Conservation (phyloP, 1,139 yeast genomes). For the Geotrichum klebahnii region DNA sequence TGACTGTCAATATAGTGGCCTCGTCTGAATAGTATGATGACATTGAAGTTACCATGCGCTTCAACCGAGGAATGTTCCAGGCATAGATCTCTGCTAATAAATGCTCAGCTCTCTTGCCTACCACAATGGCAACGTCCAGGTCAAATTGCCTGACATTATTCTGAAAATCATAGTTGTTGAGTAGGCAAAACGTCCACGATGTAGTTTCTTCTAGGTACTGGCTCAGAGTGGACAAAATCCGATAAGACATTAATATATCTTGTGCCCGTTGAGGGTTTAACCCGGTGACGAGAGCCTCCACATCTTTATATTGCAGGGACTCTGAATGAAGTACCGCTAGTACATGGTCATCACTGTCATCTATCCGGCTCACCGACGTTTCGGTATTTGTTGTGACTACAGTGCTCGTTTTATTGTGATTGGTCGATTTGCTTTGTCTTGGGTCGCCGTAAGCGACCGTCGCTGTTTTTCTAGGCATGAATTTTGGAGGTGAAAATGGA, state of each 20-base stretch:
- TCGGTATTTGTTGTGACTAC: neutral
- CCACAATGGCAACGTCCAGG: slow-evolving; percentile 36
- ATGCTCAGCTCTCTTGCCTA: slow-evolving; percentile 32
- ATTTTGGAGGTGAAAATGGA: neutral
- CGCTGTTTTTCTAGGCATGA: slow-evolving; percentile 4
- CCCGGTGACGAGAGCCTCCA: slow-evolving; percentile 30
- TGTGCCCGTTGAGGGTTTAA: slow-evolving; percentile 30
- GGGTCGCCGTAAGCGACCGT: slow-evolving; percentile 10
- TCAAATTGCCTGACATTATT: slow-evolving; percentile 35
- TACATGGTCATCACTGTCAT: slow-evolving; percentile 32
- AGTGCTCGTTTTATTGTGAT: too few relatives aligned
- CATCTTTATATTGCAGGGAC: slow-evolving; percentile 28
- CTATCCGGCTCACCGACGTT: slow-evolving; percentile 30
- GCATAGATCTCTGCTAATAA: slow-evolving; percentile 33
- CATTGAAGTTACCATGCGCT: slow-evolving; percentile 32
- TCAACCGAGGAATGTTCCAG: slow-evolving; percentile 37
- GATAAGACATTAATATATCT: slow-evolving; percentile 34
- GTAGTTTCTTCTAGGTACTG: slow-evolving; percentile 33
- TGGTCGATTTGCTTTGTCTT: too few relatives aligned
- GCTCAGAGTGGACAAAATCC: slow-evolving; percentile 31
- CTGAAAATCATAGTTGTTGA: slow-evolving; percentile 33
- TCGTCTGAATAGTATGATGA: slow-evolving; percentile 34
- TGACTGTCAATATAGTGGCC: slow-evolving; percentile 36
- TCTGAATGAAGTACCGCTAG: slow-evolving; percentile 29
- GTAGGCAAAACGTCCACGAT: slow-evolving; percentile 34